phyloP scores from a whole-genome alignment of 805 yeast species.

The Suhomyces sp. region DNA sequence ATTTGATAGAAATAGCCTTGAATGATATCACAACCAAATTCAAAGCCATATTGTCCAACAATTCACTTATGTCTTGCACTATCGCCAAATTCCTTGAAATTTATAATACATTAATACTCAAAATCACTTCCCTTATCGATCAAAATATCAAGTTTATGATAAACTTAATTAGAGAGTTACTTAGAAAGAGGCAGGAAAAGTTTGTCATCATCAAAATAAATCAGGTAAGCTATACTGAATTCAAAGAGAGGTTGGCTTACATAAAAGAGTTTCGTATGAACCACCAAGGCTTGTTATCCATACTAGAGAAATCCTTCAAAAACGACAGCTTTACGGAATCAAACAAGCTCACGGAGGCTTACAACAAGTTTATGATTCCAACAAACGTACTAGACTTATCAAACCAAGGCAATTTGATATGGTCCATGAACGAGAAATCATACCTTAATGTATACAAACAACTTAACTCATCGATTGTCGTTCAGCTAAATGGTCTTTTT shows the following conservation, averaged over 20 bases:
- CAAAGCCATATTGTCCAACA: constrained; percentile 30
- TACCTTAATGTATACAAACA: constrained; percentile 21
- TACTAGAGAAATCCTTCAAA: constrained; percentile 21
- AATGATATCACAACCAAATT: constrained; percentile 51
- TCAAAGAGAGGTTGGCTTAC: constrained; percentile 44
- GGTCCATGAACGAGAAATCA: constrained; percentile 27
- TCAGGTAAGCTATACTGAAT: constrained; percentile 31
- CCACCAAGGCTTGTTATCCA: constrained; percentile 49
- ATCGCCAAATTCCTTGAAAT: constrained; percentile 36
- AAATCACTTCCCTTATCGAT: constrained; percentile 54
- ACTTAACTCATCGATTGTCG: constrained; percentile 20
- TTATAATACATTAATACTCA: constrained; percentile 17
- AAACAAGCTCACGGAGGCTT: constrained; percentile 25
- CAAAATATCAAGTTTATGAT: constrained; percentile 60
- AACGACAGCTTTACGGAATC: constrained; percentile 10
- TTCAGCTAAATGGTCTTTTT: constrained; percentile 24
- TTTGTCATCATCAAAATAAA: constrained; percentile 62
- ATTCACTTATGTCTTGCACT: constrained; percentile 44
- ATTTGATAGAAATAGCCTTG: constrained; percentile 63
- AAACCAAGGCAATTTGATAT: constrained; percentile 26
- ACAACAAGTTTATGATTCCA: constrained; percentile 26
- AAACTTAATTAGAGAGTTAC: constrained; percentile 65
- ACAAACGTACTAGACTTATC: constrained; percentile 32
- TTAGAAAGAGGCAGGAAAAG: constrained; percentile 70
- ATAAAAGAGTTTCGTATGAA: constrained; percentile 46